Conservation (phyloP, 495 filamentous ascomycete genomes). For the Articulospora tetracladia region DNA sequence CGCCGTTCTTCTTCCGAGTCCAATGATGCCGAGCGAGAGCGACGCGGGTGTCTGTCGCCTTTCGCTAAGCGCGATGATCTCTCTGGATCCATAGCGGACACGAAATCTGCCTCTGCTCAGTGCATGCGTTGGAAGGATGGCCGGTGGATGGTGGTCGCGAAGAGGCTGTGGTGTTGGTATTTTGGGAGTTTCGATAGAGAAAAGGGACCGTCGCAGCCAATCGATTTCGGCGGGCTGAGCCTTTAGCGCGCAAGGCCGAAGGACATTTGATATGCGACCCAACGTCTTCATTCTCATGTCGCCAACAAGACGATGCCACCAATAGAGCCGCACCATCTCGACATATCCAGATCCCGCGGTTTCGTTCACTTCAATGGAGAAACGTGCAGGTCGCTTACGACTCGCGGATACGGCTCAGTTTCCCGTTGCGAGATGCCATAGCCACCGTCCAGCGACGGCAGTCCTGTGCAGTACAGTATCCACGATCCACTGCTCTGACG, state of each 20-base stretch:
- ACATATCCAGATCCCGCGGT: background rate
- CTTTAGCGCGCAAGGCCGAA: background rate
- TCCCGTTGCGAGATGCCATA: background rate
- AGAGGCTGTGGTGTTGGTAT: background rate
- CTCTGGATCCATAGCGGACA: slow-evolving; percentile 11
- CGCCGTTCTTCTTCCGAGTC: slow-evolving; percentile 22
- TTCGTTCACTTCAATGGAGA: background rate
- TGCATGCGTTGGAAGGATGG: background rate
- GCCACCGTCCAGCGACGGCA: too few relatives aligned
- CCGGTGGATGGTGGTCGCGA: background rate
- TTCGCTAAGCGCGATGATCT: slow-evolving; percentile 6
- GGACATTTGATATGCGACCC: background rate
- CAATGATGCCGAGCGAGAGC: slow-evolving; percentile 14
- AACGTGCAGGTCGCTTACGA: background rate
- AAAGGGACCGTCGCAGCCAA: background rate
- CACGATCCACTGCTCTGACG: too few relatives aligned
- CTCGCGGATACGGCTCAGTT: background rate
- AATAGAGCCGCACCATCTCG: background rate
- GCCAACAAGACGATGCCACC: background rate
- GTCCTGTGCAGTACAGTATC: too few relatives aligned
- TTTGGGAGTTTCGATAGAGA: background rate
- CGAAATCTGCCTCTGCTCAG: background rate
- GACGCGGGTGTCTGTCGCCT: slow-evolving; percentile 5
- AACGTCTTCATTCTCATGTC: background rate
- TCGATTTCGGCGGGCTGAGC: background rate